These are phyloP conservation scores for Phialophora tarda DNA, from an alignment of 2,329 filamentous ascomycete species.

Conservation along the genomic window DNA sequence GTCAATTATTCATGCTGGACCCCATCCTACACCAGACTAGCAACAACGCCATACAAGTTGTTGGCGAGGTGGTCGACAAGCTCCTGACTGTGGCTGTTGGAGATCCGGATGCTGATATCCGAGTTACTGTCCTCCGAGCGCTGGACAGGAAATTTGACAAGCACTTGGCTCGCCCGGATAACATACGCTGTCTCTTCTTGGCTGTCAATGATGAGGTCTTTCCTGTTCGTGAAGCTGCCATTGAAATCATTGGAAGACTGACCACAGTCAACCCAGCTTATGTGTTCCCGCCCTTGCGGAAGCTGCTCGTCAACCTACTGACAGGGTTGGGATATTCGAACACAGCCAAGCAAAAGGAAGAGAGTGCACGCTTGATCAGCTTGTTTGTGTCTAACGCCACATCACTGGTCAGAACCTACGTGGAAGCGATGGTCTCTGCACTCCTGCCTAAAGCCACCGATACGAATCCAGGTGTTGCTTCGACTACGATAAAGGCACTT, in stretches of 20 bases:
- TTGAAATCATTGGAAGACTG: slow-evolving; percentile 92
- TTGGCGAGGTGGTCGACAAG: slow-evolving; percentile 97
- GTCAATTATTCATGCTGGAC: slow-evolving; percentile 94
- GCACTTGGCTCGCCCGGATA: slow-evolving; percentile 96
- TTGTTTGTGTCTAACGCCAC: slow-evolving; percentile 92
- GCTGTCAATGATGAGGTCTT: slow-evolving; percentile 96
- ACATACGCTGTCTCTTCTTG: slow-evolving; percentile 92
- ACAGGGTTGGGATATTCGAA: slow-evolving; percentile 97
- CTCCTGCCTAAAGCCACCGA: slow-evolving; percentile 93
- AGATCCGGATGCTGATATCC: slow-evolving; percentile 86
- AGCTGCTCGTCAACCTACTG: slow-evolving; percentile 92
- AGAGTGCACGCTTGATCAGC: slow-evolving; percentile 90
- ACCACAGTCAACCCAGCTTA: slow-evolving; percentile 94
- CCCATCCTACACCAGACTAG: slow-evolving; percentile 98
- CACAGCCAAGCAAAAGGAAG: slow-evolving; percentile 91
- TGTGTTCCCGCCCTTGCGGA: slow-evolving; percentile 92
- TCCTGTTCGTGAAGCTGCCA: slow-evolving; percentile 88
- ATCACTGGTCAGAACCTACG: slow-evolving; percentile 91
- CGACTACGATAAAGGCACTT: slow-evolving; percentile 92
- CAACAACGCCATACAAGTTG: slow-evolving; percentile 93
- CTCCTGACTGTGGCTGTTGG: slow-evolving; percentile 93
- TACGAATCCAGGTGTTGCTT: slow-evolving; percentile 81
- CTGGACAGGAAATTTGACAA: slow-evolving; percentile 93
- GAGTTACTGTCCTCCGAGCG: slow-evolving; percentile 83
- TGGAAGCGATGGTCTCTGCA: slow-evolving; percentile 93